These are phyloP conservation scores for Ophiostoma pallidulum DNA, from an alignment of 2,329 filamentous ascomycete genomes.

Conservation along the genomic window DNA sequence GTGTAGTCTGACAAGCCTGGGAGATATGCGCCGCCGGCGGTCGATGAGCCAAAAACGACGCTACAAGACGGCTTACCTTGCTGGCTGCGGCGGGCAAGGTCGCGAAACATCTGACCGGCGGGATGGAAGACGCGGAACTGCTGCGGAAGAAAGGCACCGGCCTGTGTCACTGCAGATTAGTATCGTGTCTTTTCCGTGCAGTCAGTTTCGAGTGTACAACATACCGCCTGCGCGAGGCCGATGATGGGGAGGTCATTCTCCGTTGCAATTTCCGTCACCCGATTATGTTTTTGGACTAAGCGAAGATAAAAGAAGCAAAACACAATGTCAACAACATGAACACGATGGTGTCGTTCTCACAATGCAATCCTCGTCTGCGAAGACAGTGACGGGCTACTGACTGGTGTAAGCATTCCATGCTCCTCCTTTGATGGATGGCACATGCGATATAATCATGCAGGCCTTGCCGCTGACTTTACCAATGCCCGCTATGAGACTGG, in stretches of 20 bases:
- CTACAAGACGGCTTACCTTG: neutral
- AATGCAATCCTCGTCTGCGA: too few species aligned
- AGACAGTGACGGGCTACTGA: too few species aligned
- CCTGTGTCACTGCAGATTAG: too few species aligned
- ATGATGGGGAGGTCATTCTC: constrained; percentile 2
- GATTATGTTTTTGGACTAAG: constrained; percentile 2
- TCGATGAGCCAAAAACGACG: constrained; percentile 1
- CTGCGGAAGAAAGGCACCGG: constrained; percentile 1
- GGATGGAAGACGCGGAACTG: neutral
- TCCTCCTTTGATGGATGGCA: neutral
- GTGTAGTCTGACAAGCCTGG: constrained; percentile 13
- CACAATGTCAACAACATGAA: too few species aligned
- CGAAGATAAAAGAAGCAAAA: too few species aligned
- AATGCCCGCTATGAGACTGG: constrained; percentile 3
- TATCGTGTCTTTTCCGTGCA: too few species aligned
- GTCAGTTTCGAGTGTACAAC: too few species aligned
- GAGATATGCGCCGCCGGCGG: neutral
- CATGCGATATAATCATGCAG: constrained; percentile 1
- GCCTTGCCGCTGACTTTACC: neutral
- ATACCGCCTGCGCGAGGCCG: neutral
- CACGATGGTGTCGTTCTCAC: constrained; percentile 1
- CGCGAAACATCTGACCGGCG: neutral
- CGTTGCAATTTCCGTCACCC: neutral
- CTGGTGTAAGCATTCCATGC: too few species aligned
- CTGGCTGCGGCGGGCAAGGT: neutral